Base-by-base conservation (phyloP, 1,284 basidiomycete species). In the Pseudozyma pruni region DNA sequence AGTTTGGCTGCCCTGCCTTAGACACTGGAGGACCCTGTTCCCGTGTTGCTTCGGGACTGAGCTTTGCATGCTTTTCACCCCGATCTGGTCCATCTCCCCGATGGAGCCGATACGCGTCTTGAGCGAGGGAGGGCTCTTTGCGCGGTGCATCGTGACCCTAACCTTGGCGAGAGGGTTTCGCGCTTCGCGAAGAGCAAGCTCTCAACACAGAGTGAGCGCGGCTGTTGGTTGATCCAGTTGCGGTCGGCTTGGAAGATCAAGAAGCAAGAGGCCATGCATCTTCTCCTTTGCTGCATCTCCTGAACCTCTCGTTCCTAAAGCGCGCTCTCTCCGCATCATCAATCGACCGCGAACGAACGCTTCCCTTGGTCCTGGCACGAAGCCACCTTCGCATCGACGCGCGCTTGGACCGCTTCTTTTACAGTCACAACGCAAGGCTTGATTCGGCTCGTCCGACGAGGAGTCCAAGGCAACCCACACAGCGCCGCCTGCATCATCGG, bases 141-240 rank as follows among this genome's bases (percentile, higher is more conserved):
- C 46, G 46, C 46, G 34, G 22, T 29, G 27, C 27, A 29, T 7
- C 27, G 27, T 29, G 27, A 29, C 6, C 27, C n/a, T n/a, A n/a
- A n/a, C n/a, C n/a, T n/a, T 46, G 16, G 33, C 23, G 29, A 44
- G 6, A 17, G 29, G 17, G 38, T 46, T 40, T 45, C 51, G 51
- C 42, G 43, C 35, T 17, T 39, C 51, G 51, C 37, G 51, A 48
- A 22, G n/a, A n/a, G n/a, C n/a, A n/a, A n/a, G n/a, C n/a, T n/a
- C 38, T 9, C 47, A 51, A 29, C 49, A 33, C 40, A 29, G n/a
- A 29, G 27, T 29, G 27, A 6, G 27, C 6, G 11, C 27, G 27
- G 7, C 27, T 29, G 29, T 13, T 32, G 4, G n/a, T 8, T 10
- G 7, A 6, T 44, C 20, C 34, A 35, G 34, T 6, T 29, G 7